Evolutionary conservation across 2,329 filamentous ascomycete genomes (phyloP), one percentile per base, ranked within the genome.

Genomic region (Xylaria sp.): DNA sequence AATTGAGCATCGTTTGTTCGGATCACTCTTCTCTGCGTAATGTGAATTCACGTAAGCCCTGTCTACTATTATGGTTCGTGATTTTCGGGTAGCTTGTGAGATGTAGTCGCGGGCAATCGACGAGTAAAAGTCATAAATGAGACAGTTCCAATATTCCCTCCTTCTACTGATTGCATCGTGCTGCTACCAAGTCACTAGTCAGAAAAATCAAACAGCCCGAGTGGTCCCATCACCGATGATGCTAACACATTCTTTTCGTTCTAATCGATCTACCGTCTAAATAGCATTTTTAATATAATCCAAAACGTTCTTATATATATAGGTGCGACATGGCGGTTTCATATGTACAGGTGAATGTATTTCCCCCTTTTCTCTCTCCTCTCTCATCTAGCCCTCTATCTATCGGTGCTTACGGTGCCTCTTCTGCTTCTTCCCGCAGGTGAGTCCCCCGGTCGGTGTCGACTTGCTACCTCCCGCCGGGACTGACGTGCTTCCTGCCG

Each of bases 281-380:
- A 62, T 60, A 27, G 21, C 30, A 55, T 24, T 8, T 19, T 8
- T 24, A 39, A 59, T 39, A 17, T 21, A 48, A 55, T 32, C 24
- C 14, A 32, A 55, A 39, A 6, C 3, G 17, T 32, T 48, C 14
- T 53, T 53, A 30, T 47, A 54, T 68, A 68, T 69, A 67, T 69
- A 69, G 59, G 36, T 63, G 67, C 59, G 54, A 67, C 11, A 59
- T 51, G 9, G 42, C 39, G 4, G 19, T 63, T 62, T 54, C 30
- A 66, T 69, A 69, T 69, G 59, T 69, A 67, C 67, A 69, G 24
- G 32, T 48, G 47, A 63, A 48, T 51, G 1, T 36, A 11, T 21
- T 1, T 45, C 34, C 34, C 4, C 45, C 21, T n/a, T 30, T n/a
- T 6, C 21, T 32, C 47, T 51, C 21, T 21, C 4, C 21, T 32